Base-by-base conservation (phyloP, 164 flowering plant genomes). In the Stephania yunnanensis region DNA sequence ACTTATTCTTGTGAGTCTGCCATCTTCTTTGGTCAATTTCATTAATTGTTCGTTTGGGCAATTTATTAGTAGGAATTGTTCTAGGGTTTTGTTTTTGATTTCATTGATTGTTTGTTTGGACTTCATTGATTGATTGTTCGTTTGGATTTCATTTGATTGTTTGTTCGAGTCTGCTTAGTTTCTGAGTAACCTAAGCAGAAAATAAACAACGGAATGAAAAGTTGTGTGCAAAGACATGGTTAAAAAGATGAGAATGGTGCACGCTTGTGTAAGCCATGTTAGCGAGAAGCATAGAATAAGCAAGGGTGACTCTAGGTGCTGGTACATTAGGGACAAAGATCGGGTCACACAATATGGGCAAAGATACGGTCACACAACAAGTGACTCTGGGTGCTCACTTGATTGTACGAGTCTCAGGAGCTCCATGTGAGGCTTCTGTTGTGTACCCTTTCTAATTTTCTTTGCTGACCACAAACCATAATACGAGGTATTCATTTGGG, bases 251-350 rank as follows among this genome's bases (percentile, higher is more conserved):
- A 36, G 52, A 20, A 58, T 76, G 71, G 78, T 78, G 55, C 53
- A 78, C 75, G 80, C 85, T 80, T 77, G 69, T 82, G 84, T 76
- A 79, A 82, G 82, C 82, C 81, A 83, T 81, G 84, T 84, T 36
- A 84, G 81, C 80, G 64, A 76, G 70, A 72, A 52, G 44, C 73
- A 63, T 74, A 69, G 61, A 72, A 48, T 12, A 46, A 68, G 76
- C 71, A 77, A 20, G 77, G 78, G 46, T 53, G 78, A 45, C 81
- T 82, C 77, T 86, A 74, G 36, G 82, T 79, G 69, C 75, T 66
- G 80, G 82, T 83, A 75, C 77, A 71, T 20, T 20, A 42, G 22
- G 9, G 5, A 29, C 42, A 36, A 36, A 36, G 4, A 36, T 4
- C 0, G 25, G 25, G 2, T 36, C 42, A 36, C 42, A 36, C 42